Conservation (phyloP, 108 stramenopile genomes). For the Nitzschia palea region DNA sequence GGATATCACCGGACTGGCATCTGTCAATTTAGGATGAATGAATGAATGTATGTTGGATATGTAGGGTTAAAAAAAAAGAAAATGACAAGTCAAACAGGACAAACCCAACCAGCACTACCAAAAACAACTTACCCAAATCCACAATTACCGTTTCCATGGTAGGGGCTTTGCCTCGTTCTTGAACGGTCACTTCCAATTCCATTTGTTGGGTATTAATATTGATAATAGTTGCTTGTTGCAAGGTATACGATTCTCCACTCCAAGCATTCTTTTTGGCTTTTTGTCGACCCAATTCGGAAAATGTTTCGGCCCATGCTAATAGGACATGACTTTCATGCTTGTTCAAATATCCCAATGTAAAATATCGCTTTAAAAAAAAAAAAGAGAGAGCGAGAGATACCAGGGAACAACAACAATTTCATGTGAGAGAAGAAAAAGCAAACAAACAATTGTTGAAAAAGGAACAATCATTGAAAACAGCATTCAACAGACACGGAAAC, state of each 20-base stretch:
- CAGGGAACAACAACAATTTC: no score
- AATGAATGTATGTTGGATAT: conserved; percentile 2
- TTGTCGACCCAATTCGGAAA: conserved; percentile 61
- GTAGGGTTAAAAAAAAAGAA: no score
- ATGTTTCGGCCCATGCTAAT: conserved; percentile 55
- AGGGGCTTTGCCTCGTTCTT: conserved; percentile 24
- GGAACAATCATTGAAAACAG: no score
- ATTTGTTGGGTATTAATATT: conserved; percentile 46
- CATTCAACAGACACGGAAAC: no score
- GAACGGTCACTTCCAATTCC: conserved; percentile 36
- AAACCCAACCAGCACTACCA: neutral
- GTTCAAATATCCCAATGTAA: conserved; percentile 71
- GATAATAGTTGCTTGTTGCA: conserved; percentile 52
- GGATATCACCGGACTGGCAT: conserved; percentile 16
- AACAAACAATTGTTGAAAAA: no score
- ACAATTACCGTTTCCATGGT: conserved; percentile 8
- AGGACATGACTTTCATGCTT: conserved; percentile 71
- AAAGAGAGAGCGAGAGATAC: no score
- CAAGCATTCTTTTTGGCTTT: conserved; percentile 67
- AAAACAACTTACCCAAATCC: conserved; percentile 24
- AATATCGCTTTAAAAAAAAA: conserved; percentile 12
- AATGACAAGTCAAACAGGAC: neutral
- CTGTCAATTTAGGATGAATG: neutral
- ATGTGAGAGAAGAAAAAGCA: no score
- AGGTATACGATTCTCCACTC: conserved; percentile 62